Evolutionary conservation across 108 stramenopile species (phyloP), one percentile per base, ranked within the genome.

Genomic region (Nitzschia putrida): DNA sequence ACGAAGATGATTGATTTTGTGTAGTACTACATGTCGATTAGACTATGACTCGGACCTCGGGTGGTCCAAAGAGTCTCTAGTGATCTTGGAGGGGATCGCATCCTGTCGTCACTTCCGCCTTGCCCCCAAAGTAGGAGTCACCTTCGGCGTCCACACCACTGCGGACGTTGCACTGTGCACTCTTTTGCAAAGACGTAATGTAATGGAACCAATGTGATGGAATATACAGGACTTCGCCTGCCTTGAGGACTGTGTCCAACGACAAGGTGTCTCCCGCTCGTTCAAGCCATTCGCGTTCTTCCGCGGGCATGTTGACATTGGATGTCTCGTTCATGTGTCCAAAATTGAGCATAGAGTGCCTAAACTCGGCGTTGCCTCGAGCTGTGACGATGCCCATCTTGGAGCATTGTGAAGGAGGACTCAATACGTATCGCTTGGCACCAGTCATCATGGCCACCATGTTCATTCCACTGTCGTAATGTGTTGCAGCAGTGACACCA

Each of bases 151-250:
- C 83, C 45, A 85, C 77, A 11, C 89, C 89, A 11, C 80, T 82
- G 21, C 96, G 78, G 12, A 91, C 89, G 77, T 97, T 97, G 85
- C 96, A 97, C 65, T 97, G 96, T 9, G 88, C 90, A 64, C 87
- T 90, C 53, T 93, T 90, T 73, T 95, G 91, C 40, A 97, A 57
- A 52, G 82, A 83, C 25, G 81, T 79, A 64, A 97, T 97, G 76
- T 94, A 95, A 73, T 97, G 96, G 68, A 95, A 92, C 96, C 96
- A 97, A 70, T 85, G 89, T n/a, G 85, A 86, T 3, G 96, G 96
- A 18, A 97, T 77, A 59, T 95, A 97, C 23, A 97, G 66, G 0
- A 95, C 87, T 78, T 97, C 96, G 40, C 96, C 96, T 20, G 83
- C 82, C 73, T 93, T 90, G 53, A 97, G 59, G 21, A 97, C 91